Conservation (phyloP, 176 grass and related monocot species). For the Alloteropsis semialata region DNA sequence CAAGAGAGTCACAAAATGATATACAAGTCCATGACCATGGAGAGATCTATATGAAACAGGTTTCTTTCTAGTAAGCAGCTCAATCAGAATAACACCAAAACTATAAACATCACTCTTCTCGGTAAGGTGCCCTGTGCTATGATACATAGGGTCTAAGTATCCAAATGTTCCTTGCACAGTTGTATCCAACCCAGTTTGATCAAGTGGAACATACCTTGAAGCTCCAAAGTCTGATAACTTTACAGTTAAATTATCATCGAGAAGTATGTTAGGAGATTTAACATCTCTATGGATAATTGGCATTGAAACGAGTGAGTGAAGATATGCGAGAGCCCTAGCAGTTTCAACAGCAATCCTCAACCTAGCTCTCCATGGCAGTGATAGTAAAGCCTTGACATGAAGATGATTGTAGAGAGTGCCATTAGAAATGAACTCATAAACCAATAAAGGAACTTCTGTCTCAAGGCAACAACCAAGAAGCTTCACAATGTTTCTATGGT, state of each 20-base stretch:
- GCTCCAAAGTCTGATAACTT: slow-evolving; percentile 2
- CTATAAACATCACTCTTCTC: not conserved
- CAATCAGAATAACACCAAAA: not conserved
- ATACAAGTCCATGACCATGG: not conserved
- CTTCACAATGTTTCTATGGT: no score
- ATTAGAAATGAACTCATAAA: not conserved
- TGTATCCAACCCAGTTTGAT: not conserved
- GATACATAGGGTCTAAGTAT: not conserved
- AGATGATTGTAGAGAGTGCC: not conserved
- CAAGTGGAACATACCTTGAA: not conserved
- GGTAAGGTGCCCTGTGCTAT: not conserved
- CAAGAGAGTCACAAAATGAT: not conserved
- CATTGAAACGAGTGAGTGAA: not conserved
- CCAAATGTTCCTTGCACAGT: no score
- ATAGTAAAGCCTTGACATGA: not conserved
- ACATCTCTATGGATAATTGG: slow-evolving; percentile 1
- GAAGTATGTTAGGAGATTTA: not conserved
- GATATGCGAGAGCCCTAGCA: not conserved
- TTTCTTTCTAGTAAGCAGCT: not conserved
- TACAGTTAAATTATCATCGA: not conserved
- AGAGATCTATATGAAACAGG: not conserved
- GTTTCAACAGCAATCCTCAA: not conserved
- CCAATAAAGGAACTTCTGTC: not conserved
- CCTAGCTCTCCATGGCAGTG: not conserved
- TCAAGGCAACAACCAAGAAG: not conserved